Base-by-base conservation (phyloP, 2,329 filamentous ascomycete genomes). In the Cladosporium sp. region DNA sequence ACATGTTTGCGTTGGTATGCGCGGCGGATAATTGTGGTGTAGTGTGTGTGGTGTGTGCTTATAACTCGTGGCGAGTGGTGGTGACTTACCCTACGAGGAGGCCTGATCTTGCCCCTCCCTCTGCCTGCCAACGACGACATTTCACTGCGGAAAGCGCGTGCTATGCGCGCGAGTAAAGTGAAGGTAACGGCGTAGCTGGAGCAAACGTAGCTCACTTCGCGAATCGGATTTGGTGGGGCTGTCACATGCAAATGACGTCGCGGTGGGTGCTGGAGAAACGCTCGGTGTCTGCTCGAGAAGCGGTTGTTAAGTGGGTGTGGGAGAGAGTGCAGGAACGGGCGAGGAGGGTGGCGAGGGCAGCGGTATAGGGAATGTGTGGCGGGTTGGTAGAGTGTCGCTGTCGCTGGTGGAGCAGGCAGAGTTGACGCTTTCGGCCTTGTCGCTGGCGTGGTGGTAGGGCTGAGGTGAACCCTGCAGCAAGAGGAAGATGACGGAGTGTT, bases 11-110 rank as follows among this genome's bases (percentile, higher is more conserved):
- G 11, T 49, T 4, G 18, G 34, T 36, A 14, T 62, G 58, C 44
- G 26, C 55, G 32, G 14, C 47, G 34, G 28, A 30, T 18, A n/a
- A 15, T 11, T 47, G 41, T 26, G 38, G 49, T 57, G 28, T 24
- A n/a, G 28, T 18, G 24, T 12, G 26, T n/a, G 62, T n/a, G 34
- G 24, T 34, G 11, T 11, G 49, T n/a, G 30, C 21, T 61, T 26
- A 21, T 8, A 34, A 4, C 34, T 36, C 55, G 51, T 57, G 60
- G 60, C 60, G 24, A 64, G 49, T 32, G 14, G n/a, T 2, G 54
- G 4, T 12, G 57, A 84, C 87, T 76, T 83, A 92, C 90, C 78
- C 87, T 83, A 75, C 88, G 82, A 41, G 90, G 90, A 65, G 89
- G 86, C 63, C 88, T 81, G 68, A 92, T 91, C 75, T 88, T 90